Evolutionary conservation across 139 green algal species (phyloP), one percentile per base, ranked within the genome.

Genomic region (Chara braunii): DNA sequence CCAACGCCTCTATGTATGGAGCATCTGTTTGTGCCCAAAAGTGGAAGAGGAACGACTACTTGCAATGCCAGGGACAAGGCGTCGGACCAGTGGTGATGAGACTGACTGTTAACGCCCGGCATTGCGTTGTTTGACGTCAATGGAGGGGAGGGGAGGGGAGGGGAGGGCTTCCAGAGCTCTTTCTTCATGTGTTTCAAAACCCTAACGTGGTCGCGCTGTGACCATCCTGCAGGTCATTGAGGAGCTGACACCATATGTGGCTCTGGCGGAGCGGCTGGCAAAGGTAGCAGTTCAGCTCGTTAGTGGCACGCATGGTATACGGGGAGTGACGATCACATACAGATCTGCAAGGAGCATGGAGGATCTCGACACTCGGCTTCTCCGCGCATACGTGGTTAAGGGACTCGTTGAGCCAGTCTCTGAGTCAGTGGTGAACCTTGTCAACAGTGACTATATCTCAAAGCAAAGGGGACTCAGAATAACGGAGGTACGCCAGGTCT

Each of bases 401-500:
- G 72, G 72, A 9, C 40, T 80, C 7, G 51, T 80, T 8, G 72
- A 80, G 72, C 72, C 68, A 3, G 62, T 77, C 37, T 52, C 35
- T 51, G 34, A 14, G n/a, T 37, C 51, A 14, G 53, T 73, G 9
- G 84, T 95, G 44, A 96, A 96, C 83, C 80, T 95, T 51, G 90
- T 97, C 8, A 97, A 97, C 66, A 91, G 91, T 1, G 91, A 97
- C 82, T 82, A 96, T 59, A 74, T 95, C 53, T 87, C 91, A 50
- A 85, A 92, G 78, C 85, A 89, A 50, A 64, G 91, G 24, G 90
- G 90, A 37, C 70, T 97, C 48, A 71, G 75, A 42, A 87, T 94
- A 43, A 64, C 65, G 7, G 87, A 94, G 68, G 85, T 79, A 28
- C 83, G 75, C 35, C 53, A 84, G 23, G 60, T 53, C 3, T 60